Evolutionary conservation across 305 asterid species (phyloP).

Genomic region (Caryopteris hybrid): DNA sequence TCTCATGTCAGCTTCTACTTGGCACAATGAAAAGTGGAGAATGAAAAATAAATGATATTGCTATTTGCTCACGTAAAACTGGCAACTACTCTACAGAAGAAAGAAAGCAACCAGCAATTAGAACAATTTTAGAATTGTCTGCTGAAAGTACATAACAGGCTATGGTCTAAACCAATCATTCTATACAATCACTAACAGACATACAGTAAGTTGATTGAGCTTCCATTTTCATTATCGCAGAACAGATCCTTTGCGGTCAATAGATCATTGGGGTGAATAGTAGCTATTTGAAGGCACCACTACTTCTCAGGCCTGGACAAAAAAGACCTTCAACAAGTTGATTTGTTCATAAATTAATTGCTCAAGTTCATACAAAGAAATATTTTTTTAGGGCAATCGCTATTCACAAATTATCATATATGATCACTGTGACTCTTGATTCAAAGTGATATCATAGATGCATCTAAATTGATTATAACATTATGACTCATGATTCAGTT

Average conservation of each 20-base stretch:
- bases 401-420: background rate
- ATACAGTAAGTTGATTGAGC: background rate
- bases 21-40: slow-evolving; percentile 19
- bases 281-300: background rate
- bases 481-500: background rate
- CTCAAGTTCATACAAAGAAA: background rate
- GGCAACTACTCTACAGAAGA: background rate
- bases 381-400: background rate
- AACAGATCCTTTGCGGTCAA: background rate
- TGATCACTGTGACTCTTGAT: background rate
- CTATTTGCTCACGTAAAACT: background rate
- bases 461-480: background rate
- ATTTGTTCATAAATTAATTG: background rate
- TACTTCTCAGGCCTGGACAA: background rate
- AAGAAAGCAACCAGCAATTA: slow-evolving; percentile 10
- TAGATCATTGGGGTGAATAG: background rate
- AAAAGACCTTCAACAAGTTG: background rate
- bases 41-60: background rate
- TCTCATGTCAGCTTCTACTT: slow-evolving; percentile 72
- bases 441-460: background rate
- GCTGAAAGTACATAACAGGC: background rate
- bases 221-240: background rate
- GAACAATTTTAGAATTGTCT: background rate
- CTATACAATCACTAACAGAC: background rate
- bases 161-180: background rate